Conservation (phyloP, 345 rosid species). For the Raphanus raphanistrum region DNA sequence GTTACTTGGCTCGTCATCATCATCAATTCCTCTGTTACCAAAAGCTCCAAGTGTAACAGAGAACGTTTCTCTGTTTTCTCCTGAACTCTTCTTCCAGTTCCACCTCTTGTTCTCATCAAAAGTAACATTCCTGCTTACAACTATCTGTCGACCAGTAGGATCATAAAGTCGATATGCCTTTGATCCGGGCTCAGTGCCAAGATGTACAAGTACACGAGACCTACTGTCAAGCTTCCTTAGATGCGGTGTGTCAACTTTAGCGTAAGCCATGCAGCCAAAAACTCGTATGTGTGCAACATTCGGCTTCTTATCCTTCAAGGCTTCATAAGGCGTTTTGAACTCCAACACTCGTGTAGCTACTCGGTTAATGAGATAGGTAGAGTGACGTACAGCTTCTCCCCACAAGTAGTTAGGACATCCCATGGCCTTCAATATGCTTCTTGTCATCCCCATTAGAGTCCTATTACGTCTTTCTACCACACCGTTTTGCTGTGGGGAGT, state of each 20-base stretch:
- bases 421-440: background rate
- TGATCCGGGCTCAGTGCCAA: background rate
- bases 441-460: background rate
- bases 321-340: background rate
- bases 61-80: too few relatives aligned
- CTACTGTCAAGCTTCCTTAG: background rate
- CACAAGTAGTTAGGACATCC: background rate
- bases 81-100: too few relatives aligned
- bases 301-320: background rate
- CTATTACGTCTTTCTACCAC: background rate
- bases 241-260: background rate
- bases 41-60: too few relatives aligned
- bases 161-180: too few relatives aligned
- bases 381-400: background rate
- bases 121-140: too few relatives aligned
- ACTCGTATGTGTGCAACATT: background rate
- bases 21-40: too few relatives aligned
- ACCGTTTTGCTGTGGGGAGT: background rate
- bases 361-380: background rate
- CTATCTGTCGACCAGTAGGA: too few relatives aligned
- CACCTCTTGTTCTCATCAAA: too few relatives aligned
- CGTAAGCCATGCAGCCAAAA: background rate
- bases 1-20: too few relatives aligned
- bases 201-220: background rate
- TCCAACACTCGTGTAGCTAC: background rate